These are phyloP conservation scores for Diaporthe caulivora DNA, from an alignment of 2,329 filamentous ascomycete genomes.

Conservation along the genomic window DNA sequence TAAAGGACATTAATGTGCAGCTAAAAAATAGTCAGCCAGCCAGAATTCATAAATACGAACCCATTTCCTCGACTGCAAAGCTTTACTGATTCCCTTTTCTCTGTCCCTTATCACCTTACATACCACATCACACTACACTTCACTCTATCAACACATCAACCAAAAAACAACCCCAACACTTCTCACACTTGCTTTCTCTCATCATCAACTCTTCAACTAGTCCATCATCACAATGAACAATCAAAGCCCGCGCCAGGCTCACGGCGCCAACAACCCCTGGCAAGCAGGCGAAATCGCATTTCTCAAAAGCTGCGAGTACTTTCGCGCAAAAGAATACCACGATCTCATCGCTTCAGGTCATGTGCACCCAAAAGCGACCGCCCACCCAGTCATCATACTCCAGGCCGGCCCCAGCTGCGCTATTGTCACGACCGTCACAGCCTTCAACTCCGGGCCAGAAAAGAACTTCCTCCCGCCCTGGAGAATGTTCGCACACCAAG, in stretches of 20 bases:
- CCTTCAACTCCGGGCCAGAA: constrained; percentile 45
- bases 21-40: no score
- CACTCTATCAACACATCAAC: no score
- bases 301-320: constrained; percentile 41
- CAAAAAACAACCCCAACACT: background rate
- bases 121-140: background rate
- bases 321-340: constrained; percentile 39
- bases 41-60: no score
- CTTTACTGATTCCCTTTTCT: no score
- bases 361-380: constrained; percentile 42
- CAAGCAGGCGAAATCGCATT: constrained; percentile 49
- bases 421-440: constrained; percentile 50
- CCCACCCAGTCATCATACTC: constrained; percentile 52
- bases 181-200: background rate
- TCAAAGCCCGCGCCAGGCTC: background rate
- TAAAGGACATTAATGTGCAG: no score
- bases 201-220: background rate
- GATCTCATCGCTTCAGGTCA: constrained; percentile 42
- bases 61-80: no score
- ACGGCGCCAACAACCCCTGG: background rate
- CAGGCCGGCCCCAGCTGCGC: constrained; percentile 37
- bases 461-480: constrained; percentile 48
- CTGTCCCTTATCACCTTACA: background rate
- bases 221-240: background rate
- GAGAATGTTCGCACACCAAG: constrained; percentile 44